Base-by-base conservation (phyloP, 192 early-diverging fungal species). In the Geosiphon pyriformis region DNA sequence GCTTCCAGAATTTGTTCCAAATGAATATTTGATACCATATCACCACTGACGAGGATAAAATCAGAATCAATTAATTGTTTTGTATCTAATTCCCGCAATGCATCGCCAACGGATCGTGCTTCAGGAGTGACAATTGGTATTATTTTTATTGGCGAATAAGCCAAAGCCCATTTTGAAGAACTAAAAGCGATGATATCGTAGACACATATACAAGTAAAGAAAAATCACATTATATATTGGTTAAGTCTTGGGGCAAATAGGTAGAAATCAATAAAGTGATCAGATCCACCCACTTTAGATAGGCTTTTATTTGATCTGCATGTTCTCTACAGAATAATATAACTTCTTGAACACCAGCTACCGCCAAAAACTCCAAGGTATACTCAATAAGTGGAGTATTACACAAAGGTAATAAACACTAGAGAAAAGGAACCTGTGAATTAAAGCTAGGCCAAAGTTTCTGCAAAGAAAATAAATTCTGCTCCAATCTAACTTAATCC, bases 301-400 rank as follows among this genome's bases (percentile, higher is more conserved):
- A 94, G 15, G 77, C 79, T 67, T 83, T 88, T 69, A 99, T 90
- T 48, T 84, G 74, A 7, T 96, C 89, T 8, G 89, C 76, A 73
- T 96, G 94, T 15, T 88, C 80, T 59, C 87, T 85, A 77, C 92
- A 93, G 46, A 96, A 80, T 58, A 99, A 70, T 66, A 90, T 89
- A 20, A 95, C 82, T 69, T 96, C 92, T 59, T 90, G 78, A 1
- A 98, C 91, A 29, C 90, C 90, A 6, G 92, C 87, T 3, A 86
- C 77, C 4, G 94, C 94, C 25, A 99, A 80, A 55, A 93, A 84
- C 73, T 99, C 97, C 46, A 99, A 82, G 0, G 94, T 94, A 72
- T 99, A 98, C 72, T 97, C 93, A 68, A 99, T 90, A 67, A 99
- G 77, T 0, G 97, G 97, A 27, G 95, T 90, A 74, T 99, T 99